Conservation (phyloP, 345 rosid species). For the Cardamine chenopodiifolia region DNA sequence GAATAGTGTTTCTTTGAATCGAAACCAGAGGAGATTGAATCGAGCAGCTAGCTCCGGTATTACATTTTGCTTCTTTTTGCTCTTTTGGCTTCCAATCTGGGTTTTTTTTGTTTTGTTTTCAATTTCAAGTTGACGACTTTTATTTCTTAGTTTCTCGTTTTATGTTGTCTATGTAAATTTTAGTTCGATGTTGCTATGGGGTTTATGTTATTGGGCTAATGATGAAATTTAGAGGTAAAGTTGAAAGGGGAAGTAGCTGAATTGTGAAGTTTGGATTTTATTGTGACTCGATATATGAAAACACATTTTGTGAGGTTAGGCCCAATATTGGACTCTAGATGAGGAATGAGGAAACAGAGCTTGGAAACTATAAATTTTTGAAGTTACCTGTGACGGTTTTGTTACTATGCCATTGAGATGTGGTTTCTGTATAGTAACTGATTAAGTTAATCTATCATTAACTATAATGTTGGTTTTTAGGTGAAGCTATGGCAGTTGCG, state of each 20-base stretch:
- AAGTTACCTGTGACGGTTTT: not conserved
- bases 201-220: slow-evolving; percentile 14
- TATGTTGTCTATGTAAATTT: not conserved
- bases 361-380: not conserved
- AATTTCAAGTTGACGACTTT: slow-evolving; percentile 18
- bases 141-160: not conserved
- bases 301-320: slow-evolving; percentile 11
- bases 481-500: slow-evolving; percentile 61
- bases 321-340: not conserved
- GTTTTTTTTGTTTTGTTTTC: not conserved
- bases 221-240: slow-evolving; percentile 8
- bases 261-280: slow-evolving; percentile 24
- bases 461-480: slow-evolving; percentile 40
- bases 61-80: not conserved
- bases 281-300: not conserved
- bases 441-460: not conserved
- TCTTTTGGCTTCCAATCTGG: not conserved
- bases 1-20: slow-evolving; percentile 42
- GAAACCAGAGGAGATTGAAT: slow-evolving; percentile 49
- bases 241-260: not conserved
- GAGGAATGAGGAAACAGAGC: slow-evolving; percentile 14
- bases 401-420: not conserved
- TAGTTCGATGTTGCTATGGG: slow-evolving; percentile 1
- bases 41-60: slow-evolving; percentile 52
- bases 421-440: slow-evolving; percentile 23